These are phyloP conservation scores for Diaporthe caulivora DNA, from an alignment of 2,329 filamentous ascomycete species.

Conservation along the genomic window DNA sequence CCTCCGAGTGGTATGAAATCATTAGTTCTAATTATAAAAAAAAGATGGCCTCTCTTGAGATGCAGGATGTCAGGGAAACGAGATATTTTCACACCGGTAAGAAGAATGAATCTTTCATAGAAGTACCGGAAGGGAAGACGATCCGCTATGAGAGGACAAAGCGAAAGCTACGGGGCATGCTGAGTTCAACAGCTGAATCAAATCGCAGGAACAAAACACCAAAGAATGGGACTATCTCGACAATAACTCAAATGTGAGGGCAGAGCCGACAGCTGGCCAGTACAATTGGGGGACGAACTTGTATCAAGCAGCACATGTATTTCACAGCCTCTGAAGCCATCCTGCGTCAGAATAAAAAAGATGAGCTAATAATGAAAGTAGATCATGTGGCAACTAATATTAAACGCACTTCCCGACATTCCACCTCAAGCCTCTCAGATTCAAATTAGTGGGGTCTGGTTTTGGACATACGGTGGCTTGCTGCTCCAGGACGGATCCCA, in stretches of 20 bases:
- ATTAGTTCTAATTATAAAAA: too few relatives aligned
- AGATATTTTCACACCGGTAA: conserved; percentile 24
- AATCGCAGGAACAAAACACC: conserved; percentile 31
- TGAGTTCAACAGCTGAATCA: background rate
- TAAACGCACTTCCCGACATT: background rate
- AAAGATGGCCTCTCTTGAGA: conserved; percentile 6
- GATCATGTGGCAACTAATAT: conserved; percentile 30
- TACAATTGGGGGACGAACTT: conserved; percentile 32
- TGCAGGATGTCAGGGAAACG: background rate
- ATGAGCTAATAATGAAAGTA: background rate
- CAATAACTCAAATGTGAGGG: background rate
- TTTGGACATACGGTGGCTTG: conserved; percentile 26
- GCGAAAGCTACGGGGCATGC: background rate
- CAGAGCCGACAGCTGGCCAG: conserved; percentile 18
- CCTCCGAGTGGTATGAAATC: too few relatives aligned
- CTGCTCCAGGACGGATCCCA: background rate
- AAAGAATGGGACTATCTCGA: conserved; percentile 34
- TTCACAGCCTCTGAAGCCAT: background rate
- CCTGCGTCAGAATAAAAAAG: too few relatives aligned
- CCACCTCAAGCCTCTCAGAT: background rate
- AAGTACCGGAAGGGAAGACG: too few relatives aligned
- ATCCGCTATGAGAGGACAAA: too few relatives aligned
- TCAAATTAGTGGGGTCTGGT: background rate
- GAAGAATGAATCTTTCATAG: background rate
- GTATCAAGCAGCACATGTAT: conserved; percentile 31